phyloP scores from a whole-genome alignment of 1,284 basidiomycete species.

The Cryptococcus wingfieldii region DNA sequence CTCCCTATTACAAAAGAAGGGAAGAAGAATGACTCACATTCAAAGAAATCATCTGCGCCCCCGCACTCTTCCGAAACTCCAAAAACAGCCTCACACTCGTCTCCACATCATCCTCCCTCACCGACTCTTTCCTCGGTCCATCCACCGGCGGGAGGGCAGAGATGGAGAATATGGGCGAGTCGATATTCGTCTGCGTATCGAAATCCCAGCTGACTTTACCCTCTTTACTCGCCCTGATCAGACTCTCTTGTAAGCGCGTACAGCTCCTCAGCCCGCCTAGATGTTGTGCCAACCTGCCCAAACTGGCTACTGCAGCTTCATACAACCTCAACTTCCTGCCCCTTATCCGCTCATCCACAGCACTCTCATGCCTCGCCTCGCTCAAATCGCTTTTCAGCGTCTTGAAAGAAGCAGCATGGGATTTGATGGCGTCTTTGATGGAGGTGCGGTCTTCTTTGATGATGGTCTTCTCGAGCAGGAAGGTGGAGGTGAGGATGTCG shows the following conservation, averaged over 20 bases:
- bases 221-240: constrained; percentile 63
- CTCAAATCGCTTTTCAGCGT: constrained; percentile 73
- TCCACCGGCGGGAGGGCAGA: neutral
- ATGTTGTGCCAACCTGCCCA: constrained; percentile 88
- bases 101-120: constrained; percentile 54
- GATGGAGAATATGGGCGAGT: constrained; percentile 3
- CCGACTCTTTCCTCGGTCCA: neutral
- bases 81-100: constrained; percentile 74
- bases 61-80: constrained; percentile 74
- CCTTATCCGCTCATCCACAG: constrained; percentile 53
- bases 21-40: constrained; percentile 56
- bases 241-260: constrained; percentile 72
- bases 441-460: constrained; percentile 51
- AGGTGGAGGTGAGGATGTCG: constrained; percentile 71
- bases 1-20: too few relatives aligned
- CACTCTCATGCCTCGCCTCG: constrained; percentile 80
- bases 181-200: neutral
- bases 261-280: constrained; percentile 79
- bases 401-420: constrained; percentile 81
- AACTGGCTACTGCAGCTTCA: constrained; percentile 72
- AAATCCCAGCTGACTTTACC: constrained; percentile 52
- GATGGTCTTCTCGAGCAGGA: constrained; percentile 62
- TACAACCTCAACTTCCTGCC: constrained; percentile 59
- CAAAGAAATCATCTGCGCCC: constrained; percentile 68
- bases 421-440: constrained; percentile 68